phyloP scores from a whole-genome alignment of 768 basidiomycete species.

The Strobilomyces confusus region DNA sequence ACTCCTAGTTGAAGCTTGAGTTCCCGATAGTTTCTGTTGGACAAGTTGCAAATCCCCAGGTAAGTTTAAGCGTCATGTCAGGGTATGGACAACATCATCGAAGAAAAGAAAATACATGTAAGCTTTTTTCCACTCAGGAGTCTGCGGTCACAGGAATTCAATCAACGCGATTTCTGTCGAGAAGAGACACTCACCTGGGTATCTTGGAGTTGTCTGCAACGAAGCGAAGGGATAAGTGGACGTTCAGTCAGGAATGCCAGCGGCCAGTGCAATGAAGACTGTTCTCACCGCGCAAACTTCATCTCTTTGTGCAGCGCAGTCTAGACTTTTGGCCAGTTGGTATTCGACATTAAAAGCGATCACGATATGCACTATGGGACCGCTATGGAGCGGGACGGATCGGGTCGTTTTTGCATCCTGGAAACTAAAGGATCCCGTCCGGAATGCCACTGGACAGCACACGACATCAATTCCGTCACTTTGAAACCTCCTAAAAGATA shows the following conservation, averaged over 20 bases:
- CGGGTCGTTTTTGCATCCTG: constrained; percentile 11
- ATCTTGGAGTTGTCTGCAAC: constrained; percentile 62
- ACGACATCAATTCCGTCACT: constrained; percentile 3
- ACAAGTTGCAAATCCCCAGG: background rate
- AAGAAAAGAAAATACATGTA: constrained; percentile 25
- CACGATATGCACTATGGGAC: background rate
- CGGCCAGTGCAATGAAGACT: background rate
- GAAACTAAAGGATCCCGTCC: background rate
- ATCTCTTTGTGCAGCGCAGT: constrained; percentile 28
- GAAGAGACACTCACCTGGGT: constrained; percentile 46
- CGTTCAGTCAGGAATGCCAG: background rate
- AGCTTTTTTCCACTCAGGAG: constrained; percentile 52
- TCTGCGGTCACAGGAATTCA: constrained; percentile 35
- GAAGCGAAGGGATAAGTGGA: background rate
- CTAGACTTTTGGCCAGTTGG: background rate
- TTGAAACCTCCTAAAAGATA: constrained; percentile 11
- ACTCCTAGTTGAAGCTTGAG: constrained; percentile 64
- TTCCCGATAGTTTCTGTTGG: constrained; percentile 60
- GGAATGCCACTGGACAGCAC: background rate
- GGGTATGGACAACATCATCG: background rate
- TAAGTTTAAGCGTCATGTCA: background rate
- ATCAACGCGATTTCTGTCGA: background rate
- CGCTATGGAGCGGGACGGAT: constrained; percentile 6
- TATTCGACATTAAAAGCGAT: background rate
- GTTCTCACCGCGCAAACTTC: constrained; percentile 56